phyloP scores from a whole-genome alignment of 1,284 basidiomycete genomes.

The Fistulinella staudtii region DNA sequence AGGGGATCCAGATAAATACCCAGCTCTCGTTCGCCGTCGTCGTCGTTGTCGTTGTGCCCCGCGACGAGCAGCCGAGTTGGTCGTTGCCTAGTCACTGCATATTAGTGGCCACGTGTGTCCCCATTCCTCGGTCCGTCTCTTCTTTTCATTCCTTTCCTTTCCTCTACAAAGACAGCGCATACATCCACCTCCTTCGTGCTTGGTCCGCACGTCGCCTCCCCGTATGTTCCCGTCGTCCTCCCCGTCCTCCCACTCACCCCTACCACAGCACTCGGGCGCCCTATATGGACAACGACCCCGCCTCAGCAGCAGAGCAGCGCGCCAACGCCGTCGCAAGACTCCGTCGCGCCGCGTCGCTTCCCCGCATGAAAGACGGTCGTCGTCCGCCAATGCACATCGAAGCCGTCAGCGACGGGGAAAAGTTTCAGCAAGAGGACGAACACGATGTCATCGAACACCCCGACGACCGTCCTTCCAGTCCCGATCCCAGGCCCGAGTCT shows the following conservation, averaged over 20 bases:
- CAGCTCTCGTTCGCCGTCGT: no score
- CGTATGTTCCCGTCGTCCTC: constrained; percentile 5
- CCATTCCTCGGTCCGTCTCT: constrained; percentile 14
- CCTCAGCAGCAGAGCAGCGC: constrained; percentile 63
- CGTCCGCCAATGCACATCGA: constrained; percentile 80
- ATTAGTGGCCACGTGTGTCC: constrained; percentile 19
- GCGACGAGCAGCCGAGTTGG: no score
- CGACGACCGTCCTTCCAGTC: constrained; percentile 20
- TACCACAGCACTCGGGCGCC: constrained; percentile 6
- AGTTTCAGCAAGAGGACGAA: constrained; percentile 39
- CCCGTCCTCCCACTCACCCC: neutral
- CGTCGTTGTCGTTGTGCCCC: no score
- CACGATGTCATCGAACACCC: constrained; percentile 24
- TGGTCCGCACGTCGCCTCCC: constrained; percentile 1
- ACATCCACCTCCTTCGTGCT: constrained; percentile 15
- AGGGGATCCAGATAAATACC: constrained; percentile 21
- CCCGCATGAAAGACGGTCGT: constrained; percentile 82
- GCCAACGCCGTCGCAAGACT: constrained; percentile 85
- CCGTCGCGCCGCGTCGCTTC: constrained; percentile 84
- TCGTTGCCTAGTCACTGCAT: no score
- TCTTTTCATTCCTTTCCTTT: neutral
- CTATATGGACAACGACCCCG: constrained; percentile 41
- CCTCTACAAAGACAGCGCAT: constrained; percentile 12
- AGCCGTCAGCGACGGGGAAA: constrained; percentile 73
- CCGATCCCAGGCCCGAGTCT: constrained; percentile 17